Evolutionary conservation across 2,329 filamentous ascomycete genomes (phyloP).

Genomic region (Pseudogymnoascus sp.): DNA sequence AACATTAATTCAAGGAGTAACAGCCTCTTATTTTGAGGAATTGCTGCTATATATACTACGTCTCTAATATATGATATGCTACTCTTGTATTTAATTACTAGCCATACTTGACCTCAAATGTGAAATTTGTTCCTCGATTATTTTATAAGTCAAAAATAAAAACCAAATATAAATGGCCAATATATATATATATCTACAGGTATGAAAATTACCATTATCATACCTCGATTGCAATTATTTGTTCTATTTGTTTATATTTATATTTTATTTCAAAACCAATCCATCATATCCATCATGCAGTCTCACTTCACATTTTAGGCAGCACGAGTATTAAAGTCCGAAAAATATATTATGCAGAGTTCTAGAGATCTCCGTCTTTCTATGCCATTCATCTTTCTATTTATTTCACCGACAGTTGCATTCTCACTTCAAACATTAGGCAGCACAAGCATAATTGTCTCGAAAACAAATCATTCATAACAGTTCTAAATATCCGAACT

Average conservation of each 20-base stretch:
- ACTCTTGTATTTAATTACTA: neutral
- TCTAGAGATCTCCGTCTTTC: too few species aligned
- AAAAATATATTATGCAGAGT: neutral
- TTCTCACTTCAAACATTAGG: neutral
- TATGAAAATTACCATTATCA: neutral
- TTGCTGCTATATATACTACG: neutral
- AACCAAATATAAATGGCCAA: neutral
- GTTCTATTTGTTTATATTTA: neutral
- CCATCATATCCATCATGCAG: neutral
- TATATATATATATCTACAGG: neutral
- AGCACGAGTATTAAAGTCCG: neutral
- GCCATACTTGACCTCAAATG: neutral
- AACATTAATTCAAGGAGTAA: neutral
- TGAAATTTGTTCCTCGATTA: neutral
- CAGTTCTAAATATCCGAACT: neutral
- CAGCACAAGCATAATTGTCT: neutral
- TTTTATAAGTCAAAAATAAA: neutral
- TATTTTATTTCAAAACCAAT: neutral
- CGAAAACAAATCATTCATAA: neutral
- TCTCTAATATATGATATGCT: neutral
- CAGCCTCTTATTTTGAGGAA: neutral
- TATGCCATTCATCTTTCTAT: too few species aligned
- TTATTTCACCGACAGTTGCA: too few species aligned
- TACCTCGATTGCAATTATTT: neutral
- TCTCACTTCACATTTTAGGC: neutral